A percentile compares a stretch with the other conserved stretches of the same genome.
Evolutionary conservation across 345 rosid species (phyloP).

Genomic region (Adansonia digitata): DNA sequence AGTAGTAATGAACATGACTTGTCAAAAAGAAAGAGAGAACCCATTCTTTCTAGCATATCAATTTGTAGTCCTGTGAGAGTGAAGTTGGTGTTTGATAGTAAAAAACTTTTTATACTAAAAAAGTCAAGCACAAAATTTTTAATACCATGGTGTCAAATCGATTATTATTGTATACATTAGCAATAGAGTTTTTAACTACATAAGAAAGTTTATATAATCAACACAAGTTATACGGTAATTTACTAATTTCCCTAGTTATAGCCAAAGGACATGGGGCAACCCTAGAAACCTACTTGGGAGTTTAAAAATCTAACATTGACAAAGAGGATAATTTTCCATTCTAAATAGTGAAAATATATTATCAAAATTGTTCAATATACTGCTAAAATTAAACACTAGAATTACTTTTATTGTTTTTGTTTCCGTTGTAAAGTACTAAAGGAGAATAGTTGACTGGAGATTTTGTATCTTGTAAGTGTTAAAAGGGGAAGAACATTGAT

Average conservation of each 20-base stretch:
- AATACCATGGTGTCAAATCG: not conserved
- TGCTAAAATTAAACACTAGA: not conserved
- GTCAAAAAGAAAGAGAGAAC: not conserved
- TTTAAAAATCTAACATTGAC: not conserved
- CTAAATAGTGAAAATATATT: not conserved
- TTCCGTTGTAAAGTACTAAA: not conserved
- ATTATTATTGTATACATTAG: not conserved
- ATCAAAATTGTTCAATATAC: not conserved
- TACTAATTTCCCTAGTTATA: not conserved
- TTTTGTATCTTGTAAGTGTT: not conserved
- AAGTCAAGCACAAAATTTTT: not conserved
- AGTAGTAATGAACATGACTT: not conserved
- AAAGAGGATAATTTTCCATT: not conserved
- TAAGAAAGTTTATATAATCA: not conserved
- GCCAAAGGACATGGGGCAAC: not conserved
- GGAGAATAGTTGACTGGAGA: not conserved
- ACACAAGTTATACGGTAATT: not conserved
- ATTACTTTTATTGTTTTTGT: not conserved
- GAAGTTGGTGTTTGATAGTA: not conserved
- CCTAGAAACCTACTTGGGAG: not conserved
- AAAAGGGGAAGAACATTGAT: not conserved
- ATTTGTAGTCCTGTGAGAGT: not conserved
- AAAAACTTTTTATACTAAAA: not conserved
- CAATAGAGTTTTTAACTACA: not conserved
- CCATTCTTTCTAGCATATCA: not conserved